Conservation (phyloP, 2,329 filamentous ascomycete genomes). For the Thielaviopsis populi region DNA sequence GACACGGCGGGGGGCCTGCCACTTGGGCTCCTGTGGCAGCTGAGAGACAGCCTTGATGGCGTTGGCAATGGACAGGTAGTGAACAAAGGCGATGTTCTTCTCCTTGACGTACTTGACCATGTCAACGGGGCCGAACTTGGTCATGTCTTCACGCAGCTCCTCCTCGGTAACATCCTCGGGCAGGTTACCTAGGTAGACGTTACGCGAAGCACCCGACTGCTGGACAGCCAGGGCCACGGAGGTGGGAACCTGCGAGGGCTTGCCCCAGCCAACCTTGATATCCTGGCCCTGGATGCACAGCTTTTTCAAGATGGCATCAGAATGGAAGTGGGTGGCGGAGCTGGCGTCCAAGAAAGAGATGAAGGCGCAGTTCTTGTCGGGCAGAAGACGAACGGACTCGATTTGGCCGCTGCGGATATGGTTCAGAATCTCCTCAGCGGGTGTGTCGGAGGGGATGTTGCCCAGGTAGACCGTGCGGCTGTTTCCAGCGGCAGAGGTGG, state of each 20-base stretch:
- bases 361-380: conserved; percentile 99
- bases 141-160: conserved; percentile 83
- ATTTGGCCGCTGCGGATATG: conserved; percentile 97
- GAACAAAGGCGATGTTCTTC: conserved; percentile 95
- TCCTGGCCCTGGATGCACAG: conserved; percentile 96
- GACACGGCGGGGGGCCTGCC: conserved; percentile 87
- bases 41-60: conserved; percentile 97
- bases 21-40: conserved; percentile 89
- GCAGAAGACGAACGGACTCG: conserved; percentile 90
- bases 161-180: conserved; percentile 82
- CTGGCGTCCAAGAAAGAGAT: conserved; percentile 97
- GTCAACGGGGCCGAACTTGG: conserved; percentile 92
- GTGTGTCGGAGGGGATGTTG: conserved; percentile 96
- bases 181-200: conserved; percentile 91
- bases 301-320: conserved; percentile 98
- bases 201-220: conserved; percentile 89
- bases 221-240: conserved; percentile 95
- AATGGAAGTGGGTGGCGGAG: conserved; percentile 97
- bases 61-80: conserved; percentile 94
- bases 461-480: conserved; percentile 95
- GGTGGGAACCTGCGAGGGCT: conserved; percentile 93
- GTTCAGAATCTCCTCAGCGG: conserved; percentile 88
- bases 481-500: conserved; percentile 74
- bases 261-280: conserved; percentile 99
- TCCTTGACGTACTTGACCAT: conserved; percentile 96